These are phyloP conservation scores for Candolleomyces aberdarensis DNA, from an alignment of 768 basidiomycete species.

Conservation along the genomic window DNA sequence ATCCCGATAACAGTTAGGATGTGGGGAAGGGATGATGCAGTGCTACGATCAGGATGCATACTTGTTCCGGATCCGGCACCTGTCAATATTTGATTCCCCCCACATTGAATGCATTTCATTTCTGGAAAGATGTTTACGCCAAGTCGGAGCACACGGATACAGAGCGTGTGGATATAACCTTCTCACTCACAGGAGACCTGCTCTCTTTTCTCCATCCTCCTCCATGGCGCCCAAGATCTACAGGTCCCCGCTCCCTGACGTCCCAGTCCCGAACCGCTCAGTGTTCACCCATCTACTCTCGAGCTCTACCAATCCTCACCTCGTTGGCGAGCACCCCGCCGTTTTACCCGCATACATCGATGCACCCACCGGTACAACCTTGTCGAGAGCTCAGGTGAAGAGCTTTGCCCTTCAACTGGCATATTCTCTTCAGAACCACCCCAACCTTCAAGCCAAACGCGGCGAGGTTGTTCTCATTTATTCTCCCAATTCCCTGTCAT, in stretches of 20 bases:
- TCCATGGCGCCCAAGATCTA: constrained; percentile 44
- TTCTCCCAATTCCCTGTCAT: constrained; percentile 61
- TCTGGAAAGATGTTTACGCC: background rate
- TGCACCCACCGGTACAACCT: constrained; percentile 49
- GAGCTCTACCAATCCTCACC: constrained; percentile 18
- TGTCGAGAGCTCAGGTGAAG: constrained; percentile 55
- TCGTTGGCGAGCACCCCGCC: constrained; percentile 42
- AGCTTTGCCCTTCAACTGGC: constrained; percentile 55
- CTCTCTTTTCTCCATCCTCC: constrained; percentile 9
- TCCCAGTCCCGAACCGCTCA: constrained; percentile 38
- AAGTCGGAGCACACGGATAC: too few relatives aligned
- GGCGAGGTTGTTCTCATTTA: constrained; percentile 65
- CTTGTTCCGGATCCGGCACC: too few relatives aligned
- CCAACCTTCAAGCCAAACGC: constrained; percentile 30
- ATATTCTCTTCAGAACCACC: constrained; percentile 50
- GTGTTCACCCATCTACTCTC: constrained; percentile 50
- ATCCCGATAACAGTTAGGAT: too few relatives aligned
- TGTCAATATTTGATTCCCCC: background rate
- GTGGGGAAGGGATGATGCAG: too few relatives aligned
- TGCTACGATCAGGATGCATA: background rate
- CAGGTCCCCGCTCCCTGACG: constrained; percentile 37
- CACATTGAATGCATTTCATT: background rate
- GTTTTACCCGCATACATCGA: constrained; percentile 61
- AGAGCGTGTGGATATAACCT: background rate
- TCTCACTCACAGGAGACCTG: background rate